Percentiles rank a stretch among this genome's conserved stretches.
Conservation (phyloP, 1,139 yeast species). For the Entelexis sorbosivorans region DNA sequence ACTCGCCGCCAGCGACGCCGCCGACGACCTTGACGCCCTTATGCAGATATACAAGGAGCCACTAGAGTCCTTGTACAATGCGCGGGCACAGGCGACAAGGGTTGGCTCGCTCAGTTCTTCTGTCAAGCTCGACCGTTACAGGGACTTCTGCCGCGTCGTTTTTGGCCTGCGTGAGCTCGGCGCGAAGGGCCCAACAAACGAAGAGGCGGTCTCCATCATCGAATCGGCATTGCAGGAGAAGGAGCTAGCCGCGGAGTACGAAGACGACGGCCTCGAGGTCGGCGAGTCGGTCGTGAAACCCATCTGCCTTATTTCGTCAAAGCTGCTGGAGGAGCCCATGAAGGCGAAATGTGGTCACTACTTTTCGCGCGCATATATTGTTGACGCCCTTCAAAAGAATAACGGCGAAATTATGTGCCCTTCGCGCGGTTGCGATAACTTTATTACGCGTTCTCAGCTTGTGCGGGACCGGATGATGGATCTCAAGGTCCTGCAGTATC, state of each 20-base stretch:
- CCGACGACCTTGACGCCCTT: neutral
- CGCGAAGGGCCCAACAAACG: neutral
- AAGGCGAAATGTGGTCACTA: slow-evolving; percentile 18
- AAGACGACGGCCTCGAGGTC: slow-evolving; percentile 11
- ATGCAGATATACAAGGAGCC: neutral
- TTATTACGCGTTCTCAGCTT: neutral
- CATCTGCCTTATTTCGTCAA: slow-evolving; percentile 16
- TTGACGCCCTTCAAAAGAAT: neutral
- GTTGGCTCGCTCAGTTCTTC: neutral
- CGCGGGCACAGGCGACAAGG: neutral
- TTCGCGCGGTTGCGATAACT: slow-evolving; percentile 10
- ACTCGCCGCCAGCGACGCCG: neutral
- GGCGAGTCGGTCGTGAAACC: slow-evolving; percentile 10
- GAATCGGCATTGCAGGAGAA: neutral
- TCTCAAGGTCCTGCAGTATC: slow-evolving; percentile 9
- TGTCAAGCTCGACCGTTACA: neutral
- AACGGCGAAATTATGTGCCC: slow-evolving; percentile 8
- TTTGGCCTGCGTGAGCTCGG: neutral
- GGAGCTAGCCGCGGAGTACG: neutral
- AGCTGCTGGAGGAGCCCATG: slow-evolving; percentile 18
- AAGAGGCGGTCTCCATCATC: neutral
- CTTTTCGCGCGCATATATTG: slow-evolving; percentile 10
- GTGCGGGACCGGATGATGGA: slow-evolving; percentile 14
- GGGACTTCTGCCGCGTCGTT: neutral
- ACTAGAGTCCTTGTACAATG: neutral